Conservation (phyloP, 257 asterid species). For the Fraxinus cuspidata region DNA sequence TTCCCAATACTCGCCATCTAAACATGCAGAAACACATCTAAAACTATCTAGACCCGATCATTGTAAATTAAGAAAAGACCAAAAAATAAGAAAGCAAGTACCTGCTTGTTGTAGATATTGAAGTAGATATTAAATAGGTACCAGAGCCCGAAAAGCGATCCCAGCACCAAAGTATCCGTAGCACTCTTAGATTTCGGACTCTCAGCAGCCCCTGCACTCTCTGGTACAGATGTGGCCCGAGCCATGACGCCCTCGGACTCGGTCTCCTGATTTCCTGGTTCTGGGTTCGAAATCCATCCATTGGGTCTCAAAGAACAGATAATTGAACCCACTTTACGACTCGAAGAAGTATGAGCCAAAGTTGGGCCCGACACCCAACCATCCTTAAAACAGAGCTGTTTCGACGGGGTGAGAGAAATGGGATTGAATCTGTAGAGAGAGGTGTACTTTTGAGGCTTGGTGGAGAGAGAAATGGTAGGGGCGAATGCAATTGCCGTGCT, state of each 20-base stretch:
- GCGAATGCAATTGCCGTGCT: conserved; percentile 59
- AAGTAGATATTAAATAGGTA: conserved; percentile 75
- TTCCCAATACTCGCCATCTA: neutral
- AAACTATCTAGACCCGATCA: neutral
- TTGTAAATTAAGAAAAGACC: neutral
- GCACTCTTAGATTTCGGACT: conserved; percentile 43
- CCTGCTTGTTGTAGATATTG: conserved; percentile 96
- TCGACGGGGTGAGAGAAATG: conserved; percentile 18
- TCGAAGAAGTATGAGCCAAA: conserved; percentile 16
- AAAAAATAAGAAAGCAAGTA: conserved; percentile 10
- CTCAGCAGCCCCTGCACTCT: conserved; percentile 50
- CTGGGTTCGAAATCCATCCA: conserved; percentile 57
- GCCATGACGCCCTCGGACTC: conserved; percentile 41
- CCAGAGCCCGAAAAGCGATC: conserved; percentile 75
- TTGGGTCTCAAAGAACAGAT: conserved; percentile 48
- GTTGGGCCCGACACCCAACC: conserved; percentile 13
- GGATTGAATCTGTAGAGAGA: conserved; percentile 23
- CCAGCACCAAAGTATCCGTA: conserved; percentile 65
- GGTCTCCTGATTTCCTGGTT: conserved; percentile 24
- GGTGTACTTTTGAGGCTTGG: conserved; percentile 29
- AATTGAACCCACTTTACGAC: conserved; percentile 26
- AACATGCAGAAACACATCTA: neutral
- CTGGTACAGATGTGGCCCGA: conserved; percentile 47
- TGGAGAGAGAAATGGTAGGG: conserved; percentile 45
- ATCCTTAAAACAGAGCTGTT: conserved; percentile 24